Conservation (phyloP, 2,329 filamentous ascomycete species). For the Paecilomyces variotii region DNA sequence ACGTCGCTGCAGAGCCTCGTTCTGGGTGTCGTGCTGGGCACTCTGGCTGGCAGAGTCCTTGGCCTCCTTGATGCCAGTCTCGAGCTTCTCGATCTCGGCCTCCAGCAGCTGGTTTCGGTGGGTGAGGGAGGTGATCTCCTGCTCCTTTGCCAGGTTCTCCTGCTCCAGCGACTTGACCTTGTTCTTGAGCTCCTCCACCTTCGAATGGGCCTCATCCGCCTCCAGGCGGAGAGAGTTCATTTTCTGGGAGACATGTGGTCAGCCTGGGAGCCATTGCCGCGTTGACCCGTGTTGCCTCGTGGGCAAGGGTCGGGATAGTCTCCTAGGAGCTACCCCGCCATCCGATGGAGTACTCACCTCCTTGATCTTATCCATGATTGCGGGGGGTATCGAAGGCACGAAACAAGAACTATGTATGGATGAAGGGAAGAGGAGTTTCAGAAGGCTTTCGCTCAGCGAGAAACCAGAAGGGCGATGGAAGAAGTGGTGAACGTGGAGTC, state of each 20-base stretch:
- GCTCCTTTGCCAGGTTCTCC: constrained; percentile 93
- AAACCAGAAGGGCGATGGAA: constrained; percentile 13
- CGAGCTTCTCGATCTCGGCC: constrained; percentile 84
- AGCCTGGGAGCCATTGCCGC: constrained; percentile 22
- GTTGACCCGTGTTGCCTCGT: constrained; percentile 17
- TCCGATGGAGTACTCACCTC: constrained; percentile 54
- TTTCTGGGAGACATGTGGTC: constrained; percentile 51
- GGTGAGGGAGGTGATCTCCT: constrained; percentile 91
- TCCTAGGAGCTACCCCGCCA: constrained; percentile 33
- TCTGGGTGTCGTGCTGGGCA: constrained; percentile 74
- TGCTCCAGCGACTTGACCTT: constrained; percentile 89
- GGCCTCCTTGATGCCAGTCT: constrained; percentile 71
- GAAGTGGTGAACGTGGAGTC: constrained; percentile 8
- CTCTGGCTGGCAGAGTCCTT: constrained; percentile 82
- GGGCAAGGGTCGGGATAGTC: constrained; percentile 10
- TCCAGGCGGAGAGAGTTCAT: constrained; percentile 92
- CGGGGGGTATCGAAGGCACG: constrained; percentile 10
- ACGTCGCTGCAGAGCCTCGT: constrained; percentile 84
- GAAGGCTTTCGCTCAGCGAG: constrained; percentile 32
- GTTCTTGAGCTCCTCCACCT: constrained; percentile 77
- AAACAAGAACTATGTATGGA: constrained; percentile 16
- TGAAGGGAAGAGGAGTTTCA: constrained; percentile 20
- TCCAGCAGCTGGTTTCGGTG: constrained; percentile 95
- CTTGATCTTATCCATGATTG: constrained; percentile 80
- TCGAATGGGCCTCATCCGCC: constrained; percentile 73